phyloP scores from a whole-genome alignment of 345 rosid genomes.

The Aethionema arabicum region DNA sequence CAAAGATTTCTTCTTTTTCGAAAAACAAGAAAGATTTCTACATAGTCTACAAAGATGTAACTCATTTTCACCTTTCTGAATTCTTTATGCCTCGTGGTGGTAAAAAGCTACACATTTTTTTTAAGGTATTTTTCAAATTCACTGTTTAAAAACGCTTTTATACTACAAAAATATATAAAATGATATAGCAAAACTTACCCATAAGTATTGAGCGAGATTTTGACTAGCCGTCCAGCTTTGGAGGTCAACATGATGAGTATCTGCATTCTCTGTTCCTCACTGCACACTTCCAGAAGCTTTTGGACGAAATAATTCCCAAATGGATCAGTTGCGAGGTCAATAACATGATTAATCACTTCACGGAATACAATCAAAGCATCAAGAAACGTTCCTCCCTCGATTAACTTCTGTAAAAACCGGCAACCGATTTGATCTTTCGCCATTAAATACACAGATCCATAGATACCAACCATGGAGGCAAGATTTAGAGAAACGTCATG shows the following conservation, averaged over 20 bases:
- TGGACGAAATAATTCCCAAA: slow-evolving; percentile 61
- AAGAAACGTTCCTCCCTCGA: slow-evolving; percentile 40
- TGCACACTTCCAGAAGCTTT: slow-evolving; percentile 48
- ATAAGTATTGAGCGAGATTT: slow-evolving; percentile 47
- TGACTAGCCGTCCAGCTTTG: slow-evolving; percentile 45
- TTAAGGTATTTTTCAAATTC: not conserved
- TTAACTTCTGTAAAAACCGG: slow-evolving; percentile 44
- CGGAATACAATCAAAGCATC: slow-evolving; percentile 41
- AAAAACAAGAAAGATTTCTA: slow-evolving; percentile 21
- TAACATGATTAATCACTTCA: slow-evolving; percentile 42
- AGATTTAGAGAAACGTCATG: slow-evolving; percentile 29
- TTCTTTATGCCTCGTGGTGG: not conserved
- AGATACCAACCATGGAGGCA: slow-evolving; percentile 38
- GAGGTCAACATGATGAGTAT: slow-evolving; percentile 43
- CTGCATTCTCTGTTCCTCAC: slow-evolving; percentile 48
- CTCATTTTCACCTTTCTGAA: slow-evolving; percentile 7
- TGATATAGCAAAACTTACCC: slow-evolving; percentile 38
- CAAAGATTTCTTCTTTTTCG: slow-evolving; percentile 24
- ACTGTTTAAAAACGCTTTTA: not conserved
- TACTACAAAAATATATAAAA: too few species aligned
- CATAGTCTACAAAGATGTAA: slow-evolving; percentile 16
- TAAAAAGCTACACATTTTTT: not conserved
- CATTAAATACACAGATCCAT: slow-evolving; percentile 42
- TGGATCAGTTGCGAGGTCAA: slow-evolving; percentile 50
- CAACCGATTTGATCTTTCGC: slow-evolving; percentile 52